Base-by-base conservation (phyloP, 129 eudicot species). In the Ambrosia artemisiifolia region DNA sequence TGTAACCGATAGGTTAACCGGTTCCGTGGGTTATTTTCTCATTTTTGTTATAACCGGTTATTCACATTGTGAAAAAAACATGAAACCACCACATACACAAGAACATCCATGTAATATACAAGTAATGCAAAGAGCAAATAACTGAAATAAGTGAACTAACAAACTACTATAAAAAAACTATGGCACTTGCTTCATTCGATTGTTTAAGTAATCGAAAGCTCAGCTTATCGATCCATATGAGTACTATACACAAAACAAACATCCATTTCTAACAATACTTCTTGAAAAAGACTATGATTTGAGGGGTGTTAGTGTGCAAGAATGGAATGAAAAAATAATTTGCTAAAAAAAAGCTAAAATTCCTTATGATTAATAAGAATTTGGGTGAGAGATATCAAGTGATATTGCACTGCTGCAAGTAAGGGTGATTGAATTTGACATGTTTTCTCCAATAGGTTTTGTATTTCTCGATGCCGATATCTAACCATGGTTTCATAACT, bases 401-500 rank as follows among this genome's bases (percentile, higher is more conserved):
- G 85, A 87, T 80, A 66, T 94, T 94, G 85, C 99, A 95, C 69
- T 86, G 96, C 73, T 88, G 99, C 75, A 95, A 68, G 73, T 83
- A 85, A 3, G 97, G 99, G 81, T 88, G 91, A 49, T 85, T 82
- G 70, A 56, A 95, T 14, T 86, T 81, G 51, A 95, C 82, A 51
- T 88, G 82, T 74, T 83, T 85, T 67, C 80, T 81, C 99, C 99
- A 95, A 53, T 85, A 88, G 11, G 44, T 73, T 83, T 91, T 91
- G 84, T 88, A 86, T 79, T 82, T 86, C 11, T 83, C 86, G 6
- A 91, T 63, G 36, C 94, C 96, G 50, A 86, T 86, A 80, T 86
- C 97, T 78, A 95, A 74, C 99, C 99, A 95, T 20, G 99, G 99
- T 69, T 95, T 95, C 89, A 83, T 79, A 32, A 95, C 85, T 59